These are phyloP conservation scores for Litsea cubeba DNA, from an alignment of 164 flowering plant genomes.

Conservation along the genomic window DNA sequence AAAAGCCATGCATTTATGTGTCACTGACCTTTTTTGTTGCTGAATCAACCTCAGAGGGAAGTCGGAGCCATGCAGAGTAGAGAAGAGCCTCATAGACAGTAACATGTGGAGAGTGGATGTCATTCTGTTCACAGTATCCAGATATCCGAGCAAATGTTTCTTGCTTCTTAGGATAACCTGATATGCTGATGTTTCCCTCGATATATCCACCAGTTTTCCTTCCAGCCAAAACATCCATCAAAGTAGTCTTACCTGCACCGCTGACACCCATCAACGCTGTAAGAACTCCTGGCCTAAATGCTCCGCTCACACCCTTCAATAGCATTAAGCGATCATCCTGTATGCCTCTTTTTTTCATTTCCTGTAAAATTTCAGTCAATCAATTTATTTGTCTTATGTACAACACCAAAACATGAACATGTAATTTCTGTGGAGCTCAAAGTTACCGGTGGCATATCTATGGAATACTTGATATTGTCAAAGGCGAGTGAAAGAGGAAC, in stretches of 20 bases:
- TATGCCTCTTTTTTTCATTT: constrained; percentile 40
- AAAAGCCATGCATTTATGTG: neutral
- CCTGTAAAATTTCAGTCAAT: constrained; percentile 9
- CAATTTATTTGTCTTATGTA: no score
- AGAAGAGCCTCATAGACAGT: constrained; percentile 43
- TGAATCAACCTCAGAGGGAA: constrained; percentile 28
- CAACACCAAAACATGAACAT: neutral
- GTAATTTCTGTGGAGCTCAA: neutral
- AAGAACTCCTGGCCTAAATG: constrained; percentile 49
- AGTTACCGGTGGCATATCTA: constrained; percentile 52
- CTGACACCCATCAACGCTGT: constrained; percentile 58
- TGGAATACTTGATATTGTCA: constrained; percentile 39
- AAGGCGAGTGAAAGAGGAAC: constrained; percentile 15
- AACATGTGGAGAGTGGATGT: constrained; percentile 47
- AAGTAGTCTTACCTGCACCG: constrained; percentile 58
- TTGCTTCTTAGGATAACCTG: constrained; percentile 47
- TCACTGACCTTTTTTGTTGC: constrained; percentile 28
- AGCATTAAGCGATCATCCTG: constrained; percentile 25
- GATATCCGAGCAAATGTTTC: constrained; percentile 49
- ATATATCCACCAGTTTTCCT: constrained; percentile 47
- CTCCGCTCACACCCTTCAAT: constrained; percentile 42
- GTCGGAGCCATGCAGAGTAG: constrained; percentile 49
- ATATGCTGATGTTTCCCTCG: constrained; percentile 39
- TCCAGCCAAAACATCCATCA: constrained; percentile 52
- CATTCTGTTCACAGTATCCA: constrained; percentile 53